Percentiles rank a stretch among this genome's conserved stretches.
Conservation (phyloP, 441 rosid species). For the Bruguiera hainesii region DNA sequence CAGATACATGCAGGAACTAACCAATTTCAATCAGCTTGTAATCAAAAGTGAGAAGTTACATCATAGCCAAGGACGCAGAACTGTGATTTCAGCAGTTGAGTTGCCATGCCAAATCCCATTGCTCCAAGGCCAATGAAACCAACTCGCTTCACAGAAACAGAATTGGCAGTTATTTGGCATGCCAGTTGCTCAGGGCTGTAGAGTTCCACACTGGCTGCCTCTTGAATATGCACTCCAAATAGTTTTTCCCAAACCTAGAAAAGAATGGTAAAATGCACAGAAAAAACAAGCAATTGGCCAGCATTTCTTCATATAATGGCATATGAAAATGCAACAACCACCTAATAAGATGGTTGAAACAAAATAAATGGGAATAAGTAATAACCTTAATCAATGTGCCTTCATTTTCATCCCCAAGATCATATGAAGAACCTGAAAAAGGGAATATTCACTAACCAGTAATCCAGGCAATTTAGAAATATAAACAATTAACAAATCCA, state of each 20-base stretch:
- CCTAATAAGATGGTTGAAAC: conserved; percentile 18
- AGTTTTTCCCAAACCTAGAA: conserved; percentile 74
- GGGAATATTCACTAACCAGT: conserved; percentile 21
- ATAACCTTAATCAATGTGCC: conserved; percentile 63
- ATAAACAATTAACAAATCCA: conserved; percentile 12
- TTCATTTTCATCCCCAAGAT: conserved; percentile 38
- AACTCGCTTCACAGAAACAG: conserved; percentile 54
- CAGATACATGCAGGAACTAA: conserved; percentile 5
- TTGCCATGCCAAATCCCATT: conserved; percentile 99
- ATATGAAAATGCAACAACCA: conserved; percentile 13
- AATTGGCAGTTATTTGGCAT: conserved; percentile 44
- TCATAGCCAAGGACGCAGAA: conserved; percentile 75
- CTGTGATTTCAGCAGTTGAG: conserved; percentile 66
- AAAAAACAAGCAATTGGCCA: conserved; percentile 14
- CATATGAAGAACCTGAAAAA: conserved; percentile 62
- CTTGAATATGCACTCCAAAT: conserved; percentile 57
- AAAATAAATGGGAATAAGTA: conserved; percentile 7
- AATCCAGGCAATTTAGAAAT: conserved; percentile 16
- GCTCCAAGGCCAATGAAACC: conserved; percentile 99
- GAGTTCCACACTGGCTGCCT: conserved; percentile 59
- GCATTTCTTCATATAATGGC: conserved; percentile 3
- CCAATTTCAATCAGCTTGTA: conserved; percentile 6
- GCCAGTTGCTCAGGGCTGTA: conserved; percentile 78
- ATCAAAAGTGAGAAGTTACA: conserved; percentile 43
- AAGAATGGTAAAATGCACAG: conserved; percentile 15